These are phyloP conservation scores for Paramecium pentaurelia DNA, from an alignment of 73 alveolate species.

Conservation along the genomic window DNA sequence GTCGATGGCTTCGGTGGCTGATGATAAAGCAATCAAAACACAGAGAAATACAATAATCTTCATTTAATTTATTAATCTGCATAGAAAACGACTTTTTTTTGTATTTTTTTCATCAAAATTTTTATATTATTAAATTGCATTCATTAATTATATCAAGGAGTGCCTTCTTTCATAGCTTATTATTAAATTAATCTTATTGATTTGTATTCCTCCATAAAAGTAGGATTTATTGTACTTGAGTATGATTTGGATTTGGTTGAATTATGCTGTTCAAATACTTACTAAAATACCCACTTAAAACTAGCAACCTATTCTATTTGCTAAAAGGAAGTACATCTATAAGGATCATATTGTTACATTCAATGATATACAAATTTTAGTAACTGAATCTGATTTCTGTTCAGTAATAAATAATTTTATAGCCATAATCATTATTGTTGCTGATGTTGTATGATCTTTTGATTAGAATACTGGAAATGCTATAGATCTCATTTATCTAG, in stretches of 20 bases:
- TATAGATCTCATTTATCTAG: background rate
- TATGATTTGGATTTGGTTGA: background rate
- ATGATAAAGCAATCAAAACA: background rate
- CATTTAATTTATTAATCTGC: background rate
- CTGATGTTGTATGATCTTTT: slow-evolving; percentile 22
- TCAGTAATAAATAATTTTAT: slow-evolving; percentile 23
- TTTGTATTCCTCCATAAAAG: background rate
- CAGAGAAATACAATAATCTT: background rate
- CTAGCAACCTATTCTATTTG: background rate
- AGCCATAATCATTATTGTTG: slow-evolving; percentile 47
- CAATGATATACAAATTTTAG: background rate
- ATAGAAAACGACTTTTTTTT: slow-evolving; percentile 12
- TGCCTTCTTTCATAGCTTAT: background rate
- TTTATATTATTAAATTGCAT: background rate
- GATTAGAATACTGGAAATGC: background rate
- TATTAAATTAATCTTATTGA: background rate
- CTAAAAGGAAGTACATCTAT: background rate
- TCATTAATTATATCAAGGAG: slow-evolving; percentile 23
- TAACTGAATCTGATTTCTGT: background rate
- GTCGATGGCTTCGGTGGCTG: slow-evolving; percentile 14
- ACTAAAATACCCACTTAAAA: slow-evolving; percentile 40
- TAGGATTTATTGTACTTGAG: slow-evolving; percentile 12
- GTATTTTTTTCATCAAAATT: background rate
- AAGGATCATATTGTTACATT: background rate
- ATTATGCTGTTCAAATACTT: background rate